Evolutionary conservation across 495 filamentous ascomycete genomes (phyloP), one percentile per base, ranked within the genome.

Genomic region (Aspergillus affinis): DNA sequence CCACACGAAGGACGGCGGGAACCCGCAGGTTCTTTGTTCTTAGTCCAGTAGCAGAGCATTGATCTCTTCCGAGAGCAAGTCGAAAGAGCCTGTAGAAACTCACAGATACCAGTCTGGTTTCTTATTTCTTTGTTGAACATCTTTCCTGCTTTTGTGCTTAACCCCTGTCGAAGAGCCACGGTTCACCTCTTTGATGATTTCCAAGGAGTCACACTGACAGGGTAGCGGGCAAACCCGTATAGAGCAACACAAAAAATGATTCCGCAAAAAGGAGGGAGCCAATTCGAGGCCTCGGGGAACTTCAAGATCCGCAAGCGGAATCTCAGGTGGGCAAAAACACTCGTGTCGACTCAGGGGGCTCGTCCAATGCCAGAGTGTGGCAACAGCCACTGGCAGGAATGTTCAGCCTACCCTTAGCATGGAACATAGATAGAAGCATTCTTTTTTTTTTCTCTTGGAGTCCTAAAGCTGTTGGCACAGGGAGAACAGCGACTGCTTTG

Each of bases 191-290:
- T n/a, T 23, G 27, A 9, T n/a, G 56, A 57, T 2, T 20, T 30
- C 48, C 57, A 57, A 41, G 53, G 48, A 46, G n/a, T 9, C 56
- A 29, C 55, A 55, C 46, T 47, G 48, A 47, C 32, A 27, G 30
- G 4, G 17, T 19, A 23, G n/a, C 45, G 32, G 52, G 53, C 54
- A 57, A 61, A 47, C 45, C 26, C 20, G 29, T 13, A 41, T 41
- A 41, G 36, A 41, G 13, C 36, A 41, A 17, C 10, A 15, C 36
- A 41, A 17, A 41, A 41, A 41, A 41, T 15, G 13, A 41, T 15
- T 10, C 13, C 12, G 36, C n/a, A 41, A 41, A 41, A 41, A 41
- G 10, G 13, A 41, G 36, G 36, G 36, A 17, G 12, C 36, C 36
- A 17, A 17, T 41, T 41, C 36, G 13, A 41, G 10, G 12, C 36